Conservation (phyloP, 2,329 filamentous ascomycete species). For the Didymella arachidicola region DNA sequence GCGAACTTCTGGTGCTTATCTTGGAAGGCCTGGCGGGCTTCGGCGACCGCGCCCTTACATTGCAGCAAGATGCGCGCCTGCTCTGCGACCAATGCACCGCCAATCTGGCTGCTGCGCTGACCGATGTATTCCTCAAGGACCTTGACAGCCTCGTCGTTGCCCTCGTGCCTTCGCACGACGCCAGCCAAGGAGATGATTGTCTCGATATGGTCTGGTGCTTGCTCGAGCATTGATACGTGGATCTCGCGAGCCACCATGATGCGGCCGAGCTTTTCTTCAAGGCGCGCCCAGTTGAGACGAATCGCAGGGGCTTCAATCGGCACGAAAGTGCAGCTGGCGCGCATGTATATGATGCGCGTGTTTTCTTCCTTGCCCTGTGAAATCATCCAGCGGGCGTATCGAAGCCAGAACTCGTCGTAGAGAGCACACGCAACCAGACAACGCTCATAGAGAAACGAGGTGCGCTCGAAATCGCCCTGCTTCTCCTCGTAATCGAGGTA, state of each 20-base stretch:
- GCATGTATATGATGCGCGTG: conserved; percentile 88
- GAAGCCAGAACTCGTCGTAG: conserved; percentile 97
- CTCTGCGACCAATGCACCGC: conserved; percentile 85
- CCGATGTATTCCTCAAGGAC: conserved; percentile 82
- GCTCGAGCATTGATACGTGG: conserved; percentile 78
- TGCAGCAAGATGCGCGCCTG: conserved; percentile 91
- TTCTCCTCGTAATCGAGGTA: conserved; percentile 95
- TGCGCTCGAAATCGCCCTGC: conserved; percentile 78
- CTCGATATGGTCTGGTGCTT: conserved; percentile 82
- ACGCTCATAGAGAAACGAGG: conserved; percentile 87
- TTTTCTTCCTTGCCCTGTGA: conserved; percentile 83
- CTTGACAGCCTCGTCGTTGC: conserved; percentile 82
- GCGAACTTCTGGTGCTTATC: conserved; percentile 84
- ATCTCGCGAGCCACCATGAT: conserved; percentile 83
- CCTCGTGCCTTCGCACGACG: conserved; percentile 80
- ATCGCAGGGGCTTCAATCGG: conserved; percentile 85
- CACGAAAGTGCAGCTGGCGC: conserved; percentile 83
- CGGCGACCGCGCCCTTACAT: conserved; percentile 78
- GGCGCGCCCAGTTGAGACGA: conserved; percentile 89
- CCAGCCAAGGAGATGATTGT: conserved; percentile 89
- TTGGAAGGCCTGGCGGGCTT: conserved; percentile 82
- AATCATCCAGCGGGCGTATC: conserved; percentile 93
- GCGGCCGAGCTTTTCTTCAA: conserved; percentile 85
- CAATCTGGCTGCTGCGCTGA: conserved; percentile 77
- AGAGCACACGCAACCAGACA: conserved; percentile 91